A percentile compares a stretch with the other conserved stretches of the same genome.
These are phyloP conservation scores for Xylaria sp. DNA, from an alignment of 2,329 filamentous ascomycete species.

Conservation along the genomic window DNA sequence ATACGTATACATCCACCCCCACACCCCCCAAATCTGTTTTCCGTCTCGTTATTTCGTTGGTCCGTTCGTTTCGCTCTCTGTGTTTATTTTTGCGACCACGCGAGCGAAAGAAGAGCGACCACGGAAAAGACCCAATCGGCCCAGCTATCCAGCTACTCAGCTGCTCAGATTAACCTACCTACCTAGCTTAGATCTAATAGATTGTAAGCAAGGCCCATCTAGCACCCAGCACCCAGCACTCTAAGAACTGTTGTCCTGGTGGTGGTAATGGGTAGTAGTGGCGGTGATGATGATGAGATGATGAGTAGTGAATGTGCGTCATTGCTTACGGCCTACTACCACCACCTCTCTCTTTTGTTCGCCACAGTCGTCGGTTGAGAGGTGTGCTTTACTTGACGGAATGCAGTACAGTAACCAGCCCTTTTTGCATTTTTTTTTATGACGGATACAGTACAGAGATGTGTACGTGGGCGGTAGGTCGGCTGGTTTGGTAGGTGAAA, in stretches of 20 bases:
- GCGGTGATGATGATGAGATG: conserved; percentile 11
- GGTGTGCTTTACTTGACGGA: not conserved
- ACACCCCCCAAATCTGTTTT: not conserved
- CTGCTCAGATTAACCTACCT: not conserved
- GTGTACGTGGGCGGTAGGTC: not conserved
- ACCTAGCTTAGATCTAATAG: conserved; percentile 5
- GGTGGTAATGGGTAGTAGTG: not conserved
- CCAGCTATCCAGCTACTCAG: not conserved
- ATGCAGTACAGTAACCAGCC: not conserved
- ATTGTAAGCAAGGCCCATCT: not conserved
- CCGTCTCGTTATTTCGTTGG: not conserved
- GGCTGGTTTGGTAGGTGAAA: not conserved
- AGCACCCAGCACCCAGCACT: conserved; percentile 3
- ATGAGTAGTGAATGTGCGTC: conserved; percentile 17
- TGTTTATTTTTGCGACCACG: conserved; percentile 39
- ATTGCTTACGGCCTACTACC: conserved; percentile 16
- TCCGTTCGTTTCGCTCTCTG: not conserved
- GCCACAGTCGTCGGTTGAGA: not conserved
- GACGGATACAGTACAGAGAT: not conserved
- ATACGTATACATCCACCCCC: not conserved
- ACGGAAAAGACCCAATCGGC: conserved; percentile 17
- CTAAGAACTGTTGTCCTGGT: conserved; percentile 6
- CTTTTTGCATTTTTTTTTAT: not conserved
- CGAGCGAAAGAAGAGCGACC: conserved; percentile 22
- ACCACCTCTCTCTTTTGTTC: not conserved